Conservation (phyloP, 2,329 filamentous ascomycete species). For the Aspergillus amoenus region DNA sequence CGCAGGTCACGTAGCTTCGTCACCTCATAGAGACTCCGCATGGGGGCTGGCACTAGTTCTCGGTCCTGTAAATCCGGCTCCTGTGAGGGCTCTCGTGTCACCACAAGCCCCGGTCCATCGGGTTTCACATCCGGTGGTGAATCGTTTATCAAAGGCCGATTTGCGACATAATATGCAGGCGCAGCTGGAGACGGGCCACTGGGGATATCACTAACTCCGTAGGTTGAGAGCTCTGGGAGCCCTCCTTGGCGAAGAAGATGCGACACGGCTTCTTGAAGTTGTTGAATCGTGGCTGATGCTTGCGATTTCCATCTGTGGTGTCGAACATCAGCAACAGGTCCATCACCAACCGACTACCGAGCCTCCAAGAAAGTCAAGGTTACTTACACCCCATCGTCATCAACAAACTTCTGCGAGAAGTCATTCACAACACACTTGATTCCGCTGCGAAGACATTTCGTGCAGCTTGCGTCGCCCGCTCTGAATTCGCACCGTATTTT, state of each 20-base stretch:
- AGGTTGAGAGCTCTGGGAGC: constrained; percentile 43
- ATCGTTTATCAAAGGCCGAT: constrained; percentile 26
- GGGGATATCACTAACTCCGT: constrained; percentile 29
- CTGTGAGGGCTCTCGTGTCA: constrained; percentile 48
- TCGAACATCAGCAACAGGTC: constrained; percentile 7
- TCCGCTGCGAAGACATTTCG: constrained; percentile 51
- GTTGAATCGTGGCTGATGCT: constrained; percentile 42
- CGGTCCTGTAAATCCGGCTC: constrained; percentile 43
- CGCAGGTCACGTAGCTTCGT: constrained; percentile 49
- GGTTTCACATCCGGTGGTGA: constrained; percentile 28
- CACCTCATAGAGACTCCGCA: constrained; percentile 56
- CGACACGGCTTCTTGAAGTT: constrained; percentile 47
- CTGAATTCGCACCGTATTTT: constrained; percentile 58
- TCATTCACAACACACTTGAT: constrained; percentile 56
- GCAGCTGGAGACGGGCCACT: constrained; percentile 25
- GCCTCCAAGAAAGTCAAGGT: neutral
- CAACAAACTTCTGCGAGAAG: constrained; percentile 56
- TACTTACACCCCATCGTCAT: constrained; percentile 53
- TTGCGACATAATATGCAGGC: constrained; percentile 28
- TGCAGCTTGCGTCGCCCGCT: constrained; percentile 47
- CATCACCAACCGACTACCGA: neutral
- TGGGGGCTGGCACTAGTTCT: constrained; percentile 50
- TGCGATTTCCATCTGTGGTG: constrained; percentile 46
- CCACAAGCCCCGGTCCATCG: constrained; percentile 30
- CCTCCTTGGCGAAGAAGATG: constrained; percentile 46